Base-by-base conservation (phyloP, 805 yeast species). In the Millerozyma miso region DNA sequence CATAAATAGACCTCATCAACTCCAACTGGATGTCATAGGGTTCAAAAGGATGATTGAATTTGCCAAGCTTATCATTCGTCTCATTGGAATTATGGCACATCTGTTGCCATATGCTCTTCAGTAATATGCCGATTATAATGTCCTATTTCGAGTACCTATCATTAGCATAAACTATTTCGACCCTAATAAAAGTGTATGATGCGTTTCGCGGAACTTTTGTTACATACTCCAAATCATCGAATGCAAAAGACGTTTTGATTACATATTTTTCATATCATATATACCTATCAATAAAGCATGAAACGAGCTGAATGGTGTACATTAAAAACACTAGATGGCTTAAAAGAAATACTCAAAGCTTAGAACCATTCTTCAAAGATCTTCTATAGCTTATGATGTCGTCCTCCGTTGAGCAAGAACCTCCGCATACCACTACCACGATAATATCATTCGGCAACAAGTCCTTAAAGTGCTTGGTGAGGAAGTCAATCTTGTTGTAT, bases 1-100 rank as follows among this genome's bases (percentile, higher is more conserved):
- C 76, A 52, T 85, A 85, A n/a, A 91, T 73, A 16, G 81, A 76
- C 23, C 69, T 65, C 97, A 90, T 90, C 50, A 90, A 74, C 45
- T 82, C 76, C 17, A 74, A 35, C 58, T 90, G 98, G 47, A 89
- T 88, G 19, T 69, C 71, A 59, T 90, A 90, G 0, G 98, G 97
- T 37, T 61, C 55, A 57, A 73, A 90, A 0, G 98, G 98, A 58
- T 90, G 97, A 54, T 76, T 66, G 60, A 74, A 87, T 33, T 43
- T 42, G 18, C 39, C 38, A 13, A n/a, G 15, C n/a, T 12, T 23
- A n/a, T 23, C 31, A 37, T 29, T 16, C n/a, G 12, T 33, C 13
- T 37, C 13, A 23, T n/a, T 37, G 13, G 26, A 14, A 7, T 16
- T 29, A 10, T 15, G 16, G 16, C 15, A 23, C 12, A 7, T 32